Conservation (phyloP, 768 basidiomycete genomes). For the Mrakia hoshinonis region DNA sequence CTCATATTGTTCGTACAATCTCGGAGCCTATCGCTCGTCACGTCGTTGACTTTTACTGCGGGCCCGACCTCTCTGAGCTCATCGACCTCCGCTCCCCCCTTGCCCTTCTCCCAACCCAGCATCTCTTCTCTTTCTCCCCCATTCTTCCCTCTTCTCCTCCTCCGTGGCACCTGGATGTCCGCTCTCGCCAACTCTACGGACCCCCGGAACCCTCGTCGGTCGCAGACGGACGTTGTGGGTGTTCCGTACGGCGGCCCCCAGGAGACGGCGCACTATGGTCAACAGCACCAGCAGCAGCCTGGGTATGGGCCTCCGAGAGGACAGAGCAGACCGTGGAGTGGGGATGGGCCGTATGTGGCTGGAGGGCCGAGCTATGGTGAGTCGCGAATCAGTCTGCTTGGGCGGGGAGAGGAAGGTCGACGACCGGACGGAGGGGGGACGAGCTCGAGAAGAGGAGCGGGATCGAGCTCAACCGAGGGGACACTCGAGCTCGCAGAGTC, state of each 20-base stretch:
- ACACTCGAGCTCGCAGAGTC: too few relatives aligned
- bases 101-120: not conserved
- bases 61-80: not conserved
- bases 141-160: not conserved
- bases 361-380: not conserved
- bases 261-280: not conserved
- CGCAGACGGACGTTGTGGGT: not conserved
- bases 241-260: too few relatives aligned
- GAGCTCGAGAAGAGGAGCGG: not conserved
- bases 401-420: not conserved
- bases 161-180: not conserved
- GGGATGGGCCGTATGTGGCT: not conserved
- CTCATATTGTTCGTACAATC: too few relatives aligned
- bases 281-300: not conserved
- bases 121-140: not conserved
- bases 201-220: constrained; percentile 3
- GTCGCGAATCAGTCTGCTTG: not conserved
- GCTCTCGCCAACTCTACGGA: constrained; percentile 4
- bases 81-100: not conserved
- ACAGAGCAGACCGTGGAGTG: not conserved
- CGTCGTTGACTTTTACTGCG: too few relatives aligned
- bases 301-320: not conserved
- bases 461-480: not conserved
- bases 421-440: not conserved
- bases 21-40: too few relatives aligned